phyloP scores from a whole-genome alignment of 2,329 filamentous ascomycete genomes.

The Stylonectria norvegica region DNA sequence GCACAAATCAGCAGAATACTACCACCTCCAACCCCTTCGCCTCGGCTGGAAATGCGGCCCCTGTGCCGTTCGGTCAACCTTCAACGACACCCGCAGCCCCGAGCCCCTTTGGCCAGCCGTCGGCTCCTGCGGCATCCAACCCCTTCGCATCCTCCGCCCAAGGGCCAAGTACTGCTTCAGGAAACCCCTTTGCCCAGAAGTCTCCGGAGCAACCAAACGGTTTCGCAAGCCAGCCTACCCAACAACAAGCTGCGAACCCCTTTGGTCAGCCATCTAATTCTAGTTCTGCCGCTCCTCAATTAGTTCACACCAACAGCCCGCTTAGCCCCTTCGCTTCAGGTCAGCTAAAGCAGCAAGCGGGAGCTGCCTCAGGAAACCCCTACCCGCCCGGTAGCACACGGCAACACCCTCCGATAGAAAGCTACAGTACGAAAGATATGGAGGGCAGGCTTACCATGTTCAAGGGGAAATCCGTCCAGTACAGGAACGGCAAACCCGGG shows the following conservation, averaged over 20 bases:
- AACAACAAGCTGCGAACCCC: constrained; percentile 18
- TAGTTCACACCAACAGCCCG: constrained; percentile 13
- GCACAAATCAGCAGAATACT: constrained; percentile 10
- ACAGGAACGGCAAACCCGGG: constrained; percentile 49
- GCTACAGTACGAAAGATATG: constrained; percentile 42
- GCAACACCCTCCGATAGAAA: constrained; percentile 42
- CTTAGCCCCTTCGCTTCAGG: constrained; percentile 24
- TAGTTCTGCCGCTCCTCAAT: constrained; percentile 26
- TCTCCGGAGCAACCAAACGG: constrained; percentile 20
- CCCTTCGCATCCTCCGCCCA: constrained; percentile 26
- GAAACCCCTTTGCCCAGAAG: constrained; percentile 29
- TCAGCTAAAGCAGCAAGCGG: constrained; percentile 6
- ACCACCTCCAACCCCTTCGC: constrained; percentile 21
- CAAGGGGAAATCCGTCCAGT: constrained; percentile 61
- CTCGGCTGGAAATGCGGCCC: constrained; percentile 10
- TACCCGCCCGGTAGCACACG: constrained; percentile 44
- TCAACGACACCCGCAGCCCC: constrained; percentile 13
- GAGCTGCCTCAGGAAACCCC: constrained; percentile 29
- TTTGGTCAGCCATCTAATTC: constrained; percentile 25
- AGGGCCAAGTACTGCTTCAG: constrained; percentile 12
- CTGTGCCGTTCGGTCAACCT: constrained; percentile 28
- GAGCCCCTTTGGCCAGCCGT: constrained; percentile 19
- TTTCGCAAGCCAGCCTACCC: constrained; percentile 21
- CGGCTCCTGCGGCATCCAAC: constrained; percentile 20
- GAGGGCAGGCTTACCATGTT: constrained; percentile 52